Evolutionary conservation across 1,139 yeast species (phyloP), one percentile per base, ranked within the genome.

Genomic region (Geotrichum citri-aurantii): DNA sequence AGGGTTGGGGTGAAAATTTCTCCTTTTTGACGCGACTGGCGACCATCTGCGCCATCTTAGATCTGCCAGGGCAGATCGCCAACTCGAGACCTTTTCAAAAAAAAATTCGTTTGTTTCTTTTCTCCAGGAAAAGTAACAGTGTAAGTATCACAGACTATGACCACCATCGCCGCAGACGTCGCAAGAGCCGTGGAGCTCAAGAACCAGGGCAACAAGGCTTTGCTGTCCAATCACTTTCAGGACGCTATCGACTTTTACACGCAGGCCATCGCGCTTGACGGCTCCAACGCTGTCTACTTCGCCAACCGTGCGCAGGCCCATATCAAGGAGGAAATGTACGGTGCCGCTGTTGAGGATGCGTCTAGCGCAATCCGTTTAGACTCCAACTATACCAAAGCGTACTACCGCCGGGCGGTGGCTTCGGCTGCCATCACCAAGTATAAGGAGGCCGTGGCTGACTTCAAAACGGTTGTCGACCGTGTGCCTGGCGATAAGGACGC

Each of bases 301-400:
- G 85, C 97, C 33, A 93, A 93, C 74, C 78, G 97, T 63, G 97
- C 99, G 0, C 95, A 90, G 67, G 96, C 90, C 1, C 86, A 91
- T 65, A 83, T 92, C 69, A 88, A 89, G 70, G 73, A 85, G 59
- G 99, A 93, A 70, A 86, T 85, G 66, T 92, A 87, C 71, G 98
- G 97, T 1, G 78, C 83, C 54, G 96, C 97, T 1, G 81, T 92
- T 3, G 77, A 74, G 19, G 97, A 92, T 70, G 86, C 96, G 65
- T 81, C 85, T 47, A 73, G 75, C 53, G 92, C 98, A 0, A 77
- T 93, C 54, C 79, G 78, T 54, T 70, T 86, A 12, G 91, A 93
- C 69, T 81, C 86, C 0, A 71, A 76, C 49, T 88, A 88, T 69
- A 75, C 84, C 54, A 93, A 93, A 72, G 93, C 92, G 0, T 87